Evolutionary conservation across 768 basidiomycete genomes (phyloP).

Genomic region (Tricholoma matsutake): DNA sequence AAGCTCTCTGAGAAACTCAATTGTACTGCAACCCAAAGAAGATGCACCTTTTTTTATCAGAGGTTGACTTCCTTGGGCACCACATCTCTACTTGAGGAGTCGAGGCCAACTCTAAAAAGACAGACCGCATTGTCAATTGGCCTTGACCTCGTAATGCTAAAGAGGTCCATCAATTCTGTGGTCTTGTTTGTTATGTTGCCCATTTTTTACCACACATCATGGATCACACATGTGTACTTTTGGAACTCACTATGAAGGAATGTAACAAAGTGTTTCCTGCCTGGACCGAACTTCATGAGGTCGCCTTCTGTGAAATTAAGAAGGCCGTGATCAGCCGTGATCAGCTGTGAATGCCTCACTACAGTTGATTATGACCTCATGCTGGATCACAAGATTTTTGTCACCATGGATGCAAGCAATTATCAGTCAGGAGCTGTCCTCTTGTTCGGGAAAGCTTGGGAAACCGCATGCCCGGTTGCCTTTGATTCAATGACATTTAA

Average conservation of each 20-base stretch:
- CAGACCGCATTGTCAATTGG: slow-evolving; percentile 21
- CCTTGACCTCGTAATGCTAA: slow-evolving; percentile 11
- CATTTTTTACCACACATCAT: slow-evolving; percentile 23
- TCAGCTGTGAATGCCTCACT: slow-evolving; percentile 19
- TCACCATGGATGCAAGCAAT: slow-evolving; percentile 28
- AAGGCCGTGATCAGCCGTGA: slow-evolving; percentile 13
- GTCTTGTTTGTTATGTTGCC: slow-evolving; percentile 17
- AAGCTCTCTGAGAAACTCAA: slow-evolving; percentile 6
- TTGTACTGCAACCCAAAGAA: slow-evolving; percentile 20
- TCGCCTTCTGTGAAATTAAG: slow-evolving; percentile 26
- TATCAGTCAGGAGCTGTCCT: not conserved
- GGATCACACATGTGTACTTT: not conserved
- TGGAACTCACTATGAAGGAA: slow-evolving; percentile 3
- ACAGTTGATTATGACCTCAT: slow-evolving; percentile 28
- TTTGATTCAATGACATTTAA: not conserved
- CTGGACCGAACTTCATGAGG: too few species aligned
- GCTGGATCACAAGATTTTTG: slow-evolving; percentile 23
- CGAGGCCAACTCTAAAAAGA: slow-evolving; percentile 12
- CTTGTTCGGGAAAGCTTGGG: slow-evolving; percentile 5
- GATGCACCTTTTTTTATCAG: slow-evolving; percentile 14
- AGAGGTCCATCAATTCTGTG: slow-evolving; percentile 24
- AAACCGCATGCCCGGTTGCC: slow-evolving; percentile 6
- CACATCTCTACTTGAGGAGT: slow-evolving; percentile 23
- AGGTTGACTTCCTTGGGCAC: slow-evolving; percentile 26
- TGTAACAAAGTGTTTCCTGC: too few species aligned